A percentile compares a stretch with the other conserved stretches of the same genome.
These are phyloP conservation scores for Scleroderma bovista DNA, from an alignment of 768 basidiomycete genomes.

Conservation along the genomic window DNA sequence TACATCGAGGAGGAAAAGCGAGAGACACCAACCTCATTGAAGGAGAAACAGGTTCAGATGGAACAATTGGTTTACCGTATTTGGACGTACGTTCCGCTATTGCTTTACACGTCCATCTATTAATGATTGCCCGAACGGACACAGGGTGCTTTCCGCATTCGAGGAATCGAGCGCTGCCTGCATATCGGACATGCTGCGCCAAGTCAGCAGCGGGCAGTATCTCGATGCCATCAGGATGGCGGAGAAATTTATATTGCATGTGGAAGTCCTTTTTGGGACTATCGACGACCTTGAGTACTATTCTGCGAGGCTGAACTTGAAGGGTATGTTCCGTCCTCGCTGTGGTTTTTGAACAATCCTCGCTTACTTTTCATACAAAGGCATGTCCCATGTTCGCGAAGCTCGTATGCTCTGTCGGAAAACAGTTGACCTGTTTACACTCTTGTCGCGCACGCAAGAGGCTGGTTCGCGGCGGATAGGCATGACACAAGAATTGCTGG, in stretches of 20 bases:
- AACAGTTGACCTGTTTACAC: slow-evolving; percentile 95
- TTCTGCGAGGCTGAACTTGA: slow-evolving; percentile 72
- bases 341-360: background rate
- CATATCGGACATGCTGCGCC: slow-evolving; percentile 97
- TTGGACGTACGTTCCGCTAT: slow-evolving; percentile 74
- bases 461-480: slow-evolving; percentile 86
- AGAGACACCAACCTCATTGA: slow-evolving; percentile 74
- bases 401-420: slow-evolving; percentile 98
- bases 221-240: slow-evolving; percentile 97
- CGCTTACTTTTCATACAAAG: slow-evolving; percentile 36
- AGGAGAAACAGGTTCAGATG: slow-evolving; percentile 89
- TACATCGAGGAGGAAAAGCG: slow-evolving; percentile 74
- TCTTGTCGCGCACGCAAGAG: slow-evolving; percentile 93
- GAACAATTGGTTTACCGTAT: slow-evolving; percentile 97
- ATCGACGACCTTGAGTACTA: slow-evolving; percentile 94
- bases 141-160: slow-evolving; percentile 89
- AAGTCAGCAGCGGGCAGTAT: slow-evolving; percentile 95
- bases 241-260: slow-evolving; percentile 97
- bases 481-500: slow-evolving; percentile 95
- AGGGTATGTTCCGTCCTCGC: slow-evolving; percentile 53
- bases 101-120: slow-evolving; percentile 5
- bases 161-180: slow-evolving; percentile 99
- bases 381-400: slow-evolving; percentile 97
- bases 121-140: slow-evolving; percentile 1
- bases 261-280: slow-evolving; percentile 94